Base-by-base conservation (phyloP, 106 monocot species). In the Allium fistulosum region DNA sequence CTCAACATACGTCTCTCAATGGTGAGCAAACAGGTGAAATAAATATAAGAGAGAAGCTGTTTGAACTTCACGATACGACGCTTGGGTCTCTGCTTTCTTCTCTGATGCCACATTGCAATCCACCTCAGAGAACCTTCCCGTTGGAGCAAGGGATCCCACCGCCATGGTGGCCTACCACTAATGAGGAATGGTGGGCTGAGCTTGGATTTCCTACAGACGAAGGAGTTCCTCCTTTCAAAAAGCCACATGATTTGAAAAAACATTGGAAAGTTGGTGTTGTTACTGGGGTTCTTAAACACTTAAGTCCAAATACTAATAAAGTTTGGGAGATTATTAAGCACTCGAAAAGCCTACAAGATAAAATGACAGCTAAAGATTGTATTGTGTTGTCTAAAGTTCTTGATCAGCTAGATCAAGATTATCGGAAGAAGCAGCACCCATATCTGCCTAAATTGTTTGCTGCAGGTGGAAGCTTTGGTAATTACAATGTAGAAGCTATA, bases 181-280 rank as follows among this genome's bases (percentile, higher is more conserved):
- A 48, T 4, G 72, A 72, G 26, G 53, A 52, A 9, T 72, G 51
- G 49, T 72, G 72, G 72, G 37, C 45, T 7, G 52, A 45, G n/a
- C 48, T 63, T 10, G 55, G 52, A 6, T 14, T 63, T 13, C 62
- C 62, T 26, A 56, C 26, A 0, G 63, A 11, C n/a, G 61, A 27
- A 5, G 53, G 51, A 0, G 51, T 49, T 12, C 62, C 53, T 12
- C 72, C 72, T 16, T 72, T 63, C 28, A 28, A 46, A 17, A 72
- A 72, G 53, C 72, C 72, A 10, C 72, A 72, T 12, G 72, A 72
- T 17, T n/a, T 72, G 2, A 63, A 72, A 27, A 72, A 72, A 53
- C 53, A 14, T 1, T 53, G 49, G 72, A 72, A 72, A 64, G 72
- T 55, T 0, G 62, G 62, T 15, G 62, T 62, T 13, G 10, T 62